Percentiles rank a stretch among this genome's conserved stretches.
These are phyloP conservation scores for Ustulina deusta DNA, from an alignment of 2,329 filamentous ascomycete genomes.

Conservation along the genomic window DNA sequence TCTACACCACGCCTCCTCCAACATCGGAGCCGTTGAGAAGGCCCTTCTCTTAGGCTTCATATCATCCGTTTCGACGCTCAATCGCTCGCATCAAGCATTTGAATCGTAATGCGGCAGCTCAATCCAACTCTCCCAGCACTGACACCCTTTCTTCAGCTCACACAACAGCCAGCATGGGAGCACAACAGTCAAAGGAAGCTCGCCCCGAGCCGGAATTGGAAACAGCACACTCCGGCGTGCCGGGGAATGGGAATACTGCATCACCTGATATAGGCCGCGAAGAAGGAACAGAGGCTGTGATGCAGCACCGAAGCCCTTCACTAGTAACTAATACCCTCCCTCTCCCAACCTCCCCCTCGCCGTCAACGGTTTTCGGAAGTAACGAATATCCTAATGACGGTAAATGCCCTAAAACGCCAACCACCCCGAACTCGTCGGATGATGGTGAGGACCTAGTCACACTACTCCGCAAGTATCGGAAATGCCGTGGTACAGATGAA, in stretches of 20 bases:
- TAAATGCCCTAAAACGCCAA: neutral
- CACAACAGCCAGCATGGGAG: too few relatives aligned
- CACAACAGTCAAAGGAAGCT: too few relatives aligned
- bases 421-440: conserved; percentile 8
- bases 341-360: neutral
- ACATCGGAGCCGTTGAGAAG: neutral
- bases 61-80: too few relatives aligned
- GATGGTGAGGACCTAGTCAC: conserved; percentile 9
- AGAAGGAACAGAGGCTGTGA: neutral
- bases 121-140: too few relatives aligned
- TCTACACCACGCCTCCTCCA: neutral
- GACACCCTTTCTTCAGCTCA: too few relatives aligned
- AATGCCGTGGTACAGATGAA: too few relatives aligned
- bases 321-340: neutral
- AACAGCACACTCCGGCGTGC: neutral
- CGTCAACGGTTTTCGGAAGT: neutral
- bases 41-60: neutral
- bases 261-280: neutral
- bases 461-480: conserved; percentile 17
- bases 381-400: neutral
- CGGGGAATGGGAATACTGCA: neutral
- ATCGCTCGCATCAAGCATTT: too few relatives aligned
- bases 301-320: neutral
- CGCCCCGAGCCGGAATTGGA: too few relatives aligned
- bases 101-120: too few relatives aligned